phyloP scores from a whole-genome alignment of 2,329 filamentous ascomycete species.

The Fusarium napiforme region DNA sequence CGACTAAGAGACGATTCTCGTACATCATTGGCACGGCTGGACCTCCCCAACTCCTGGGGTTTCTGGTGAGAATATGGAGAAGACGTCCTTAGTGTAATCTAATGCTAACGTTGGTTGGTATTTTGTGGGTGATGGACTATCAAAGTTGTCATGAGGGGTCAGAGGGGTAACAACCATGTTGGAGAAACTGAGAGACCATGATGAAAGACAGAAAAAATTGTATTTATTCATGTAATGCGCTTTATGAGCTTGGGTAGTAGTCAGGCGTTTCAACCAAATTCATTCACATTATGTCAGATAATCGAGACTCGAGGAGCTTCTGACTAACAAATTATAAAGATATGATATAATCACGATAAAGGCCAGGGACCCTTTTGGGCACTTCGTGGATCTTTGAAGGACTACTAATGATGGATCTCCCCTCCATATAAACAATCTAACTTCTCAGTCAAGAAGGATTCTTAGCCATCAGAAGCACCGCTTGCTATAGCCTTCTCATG shows the following conservation, averaged over 20 bases:
- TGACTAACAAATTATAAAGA: background rate
- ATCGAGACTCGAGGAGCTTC: background rate
- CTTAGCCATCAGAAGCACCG: background rate
- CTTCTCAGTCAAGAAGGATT: background rate
- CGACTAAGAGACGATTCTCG: background rate
- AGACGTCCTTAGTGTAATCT: background rate
- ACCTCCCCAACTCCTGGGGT: background rate
- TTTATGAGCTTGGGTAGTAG: too few relatives aligned
- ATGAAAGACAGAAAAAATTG: background rate
- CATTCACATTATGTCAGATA: background rate
- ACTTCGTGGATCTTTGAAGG: background rate
- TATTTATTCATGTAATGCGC: background rate
- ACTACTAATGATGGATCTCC: background rate
- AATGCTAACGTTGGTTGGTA: background rate
- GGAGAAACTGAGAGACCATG: background rate
- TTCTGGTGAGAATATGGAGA: slow-evolving; percentile 1
- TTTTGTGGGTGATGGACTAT: background rate
- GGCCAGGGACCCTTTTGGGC: background rate
- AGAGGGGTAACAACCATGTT: background rate
- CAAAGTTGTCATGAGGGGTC: slow-evolving; percentile 1
- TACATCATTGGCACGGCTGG: slow-evolving; percentile 27
- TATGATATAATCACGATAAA: background rate
- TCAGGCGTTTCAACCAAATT: background rate
- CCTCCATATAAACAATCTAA: background rate
- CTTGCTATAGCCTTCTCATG: background rate